These are phyloP conservation scores for Litsea cubeba DNA, from an alignment of 164 flowering plant species.

Conservation along the genomic window DNA sequence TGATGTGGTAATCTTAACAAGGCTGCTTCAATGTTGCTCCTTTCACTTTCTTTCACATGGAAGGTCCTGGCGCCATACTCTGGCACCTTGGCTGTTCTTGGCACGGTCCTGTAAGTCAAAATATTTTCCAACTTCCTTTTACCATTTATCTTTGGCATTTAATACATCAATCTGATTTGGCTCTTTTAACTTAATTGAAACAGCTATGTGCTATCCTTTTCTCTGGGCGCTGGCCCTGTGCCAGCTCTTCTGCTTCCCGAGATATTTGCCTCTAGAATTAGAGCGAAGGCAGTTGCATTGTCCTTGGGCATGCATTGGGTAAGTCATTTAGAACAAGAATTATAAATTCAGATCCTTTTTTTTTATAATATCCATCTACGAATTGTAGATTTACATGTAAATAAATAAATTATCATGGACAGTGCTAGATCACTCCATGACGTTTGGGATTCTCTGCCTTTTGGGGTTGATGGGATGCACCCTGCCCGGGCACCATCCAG, in stretches of 20 bases:
- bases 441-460: not conserved
- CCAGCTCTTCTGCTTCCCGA: conserved; percentile 97
- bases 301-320: conserved; percentile 97
- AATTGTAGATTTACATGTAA: not conserved
- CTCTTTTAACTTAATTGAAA: conserved; percentile 2
- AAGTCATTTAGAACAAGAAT: conserved; percentile 23
- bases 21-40: conserved; percentile 97
- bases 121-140: not conserved
- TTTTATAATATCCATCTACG: not conserved
- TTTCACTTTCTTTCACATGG: conserved; percentile 87
- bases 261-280: conserved; percentile 91
- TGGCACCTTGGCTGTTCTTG: conserved; percentile 81
- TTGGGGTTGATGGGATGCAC: not conserved
- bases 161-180: not conserved
- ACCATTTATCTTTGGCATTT: not conserved
- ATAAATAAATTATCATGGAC: not conserved
- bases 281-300: conserved; percentile 94
- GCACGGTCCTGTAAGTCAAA: conserved; percentile 62
- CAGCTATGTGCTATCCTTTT: conserved; percentile 95
- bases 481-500: too few species aligned
- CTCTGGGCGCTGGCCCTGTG: conserved; percentile 99
- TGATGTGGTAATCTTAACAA: conserved; percentile 14
- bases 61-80: conserved; percentile 76
- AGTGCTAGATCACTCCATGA: too few species aligned
- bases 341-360: not conserved